Base-by-base conservation (phyloP, 2,329 filamentous ascomycete species). In the Fusarium graminum region DNA sequence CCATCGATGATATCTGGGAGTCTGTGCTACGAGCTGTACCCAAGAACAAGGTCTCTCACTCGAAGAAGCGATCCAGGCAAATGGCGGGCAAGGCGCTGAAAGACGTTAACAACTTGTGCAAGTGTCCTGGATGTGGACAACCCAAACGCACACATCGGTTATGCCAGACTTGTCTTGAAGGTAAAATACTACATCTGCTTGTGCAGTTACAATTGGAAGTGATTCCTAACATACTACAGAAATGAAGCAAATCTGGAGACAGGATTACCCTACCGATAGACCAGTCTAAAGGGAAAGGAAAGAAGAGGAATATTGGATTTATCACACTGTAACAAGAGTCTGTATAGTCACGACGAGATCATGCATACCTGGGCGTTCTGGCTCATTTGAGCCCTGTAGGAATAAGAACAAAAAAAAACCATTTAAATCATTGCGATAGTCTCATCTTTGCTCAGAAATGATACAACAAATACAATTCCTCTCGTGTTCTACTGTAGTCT, bases 31-130 rank as follows among this genome's bases (percentile, higher is more conserved):
- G 90, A 69, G 95, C 95, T 2, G 95, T 98, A 16, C 95, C 95
- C 7, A 99, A 99, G 86, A 98, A 97, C 83, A 99, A 98, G 87
- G 96, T 93, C 32, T 97, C 94, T 40, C 93, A 99, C 79, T 92
- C 92, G 83, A 97, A 95, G 83, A 97, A 93, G 85, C 87, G 95
- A 72, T 90, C 93, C 76, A 88, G 96, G 74, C 93, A 97, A 76
- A 91, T 98, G 90, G 94, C 94, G 25, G 95, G 95, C 74, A 99
- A 99, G 82, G 94, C 90, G 42, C 80, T 99, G 72, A 92, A 97
- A 81, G 95, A 99, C 76, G 89, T 97, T 58, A 95, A 91, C 66
- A 87, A 88, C 52, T 81, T 99, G 71, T 97, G 93, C 81, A 92
- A 88, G 75, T 99, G 95, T 77, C 92, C 94, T 1, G 92, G 89